Base-by-base conservation (phyloP, 257 asterid genomes). In the Leptodermis oblonga region DNA sequence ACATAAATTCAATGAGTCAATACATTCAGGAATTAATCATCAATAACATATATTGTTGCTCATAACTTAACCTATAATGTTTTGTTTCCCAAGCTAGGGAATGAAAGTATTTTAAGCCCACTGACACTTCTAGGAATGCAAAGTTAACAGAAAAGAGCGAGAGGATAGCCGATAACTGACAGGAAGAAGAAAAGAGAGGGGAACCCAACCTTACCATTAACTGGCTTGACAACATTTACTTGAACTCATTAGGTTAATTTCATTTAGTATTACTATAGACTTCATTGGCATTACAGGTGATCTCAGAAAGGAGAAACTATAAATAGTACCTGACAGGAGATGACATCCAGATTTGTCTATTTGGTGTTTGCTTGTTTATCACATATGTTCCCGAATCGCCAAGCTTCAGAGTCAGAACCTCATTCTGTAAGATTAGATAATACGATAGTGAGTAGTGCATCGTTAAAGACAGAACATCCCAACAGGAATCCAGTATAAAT, bases 301-400 rank as follows among this genome's bases (percentile, higher is more conserved):
- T 31, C 65, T 33, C 26, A 33, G 4, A 33, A 18, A 33, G 46
- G 48, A 20, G 5, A 33, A n/a, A 20, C 28, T 18, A 34, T n/a
- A 49, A 71, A 51, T 5, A 11, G 51, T 88, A 93, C 97, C 98
- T 88, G 78, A 93, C 87, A 14, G 99, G 99, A 34, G 97, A 93
- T 72, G 99, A 93, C 91, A 93, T 83, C 97, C 99, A 93, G 73
- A 93, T 90, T 77, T 90, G 96, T 67, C 97, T 78, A 69, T 93
- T 90, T 66, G 97, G 97, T 6, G 96, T 83, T 78, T 93, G 97
- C 85, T 93, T 88, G 90, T 93, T 90, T 70, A 90, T 87, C 69
- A 93, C 96, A 68, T 93, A 93, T 51, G 99, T 93, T 67, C 99
- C 99, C 82, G 75, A 72, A 70, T 67, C 72, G 43, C 99, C 99